A percentile compares a stretch with the other conserved stretches of the same genome.
Evolutionary conservation across 2,329 filamentous ascomycete species (phyloP).

Genomic region (Cordyceps fumosorosea): DNA sequence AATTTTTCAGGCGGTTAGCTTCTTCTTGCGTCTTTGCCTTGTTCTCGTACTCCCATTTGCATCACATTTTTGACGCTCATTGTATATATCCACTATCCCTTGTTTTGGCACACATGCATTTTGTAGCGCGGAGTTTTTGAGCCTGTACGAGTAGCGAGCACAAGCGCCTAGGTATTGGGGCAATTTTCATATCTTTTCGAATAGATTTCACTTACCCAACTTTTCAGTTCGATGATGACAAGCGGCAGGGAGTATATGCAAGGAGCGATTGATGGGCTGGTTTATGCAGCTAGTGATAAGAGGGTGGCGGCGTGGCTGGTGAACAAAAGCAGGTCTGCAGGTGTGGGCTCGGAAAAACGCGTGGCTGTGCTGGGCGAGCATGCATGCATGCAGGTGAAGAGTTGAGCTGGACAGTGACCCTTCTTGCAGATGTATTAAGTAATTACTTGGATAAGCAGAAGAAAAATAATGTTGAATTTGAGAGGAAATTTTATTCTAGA

Average conservation of each 20-base stretch:
- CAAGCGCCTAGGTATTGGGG: background rate
- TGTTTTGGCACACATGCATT: background rate
- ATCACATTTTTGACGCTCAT: background rate
- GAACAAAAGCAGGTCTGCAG: background rate
- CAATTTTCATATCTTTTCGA: background rate
- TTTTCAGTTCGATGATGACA: too few relatives aligned
- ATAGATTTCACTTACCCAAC: background rate
- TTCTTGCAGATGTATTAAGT: background rate
- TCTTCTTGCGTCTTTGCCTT: background rate
- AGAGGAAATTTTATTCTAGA: too few relatives aligned
- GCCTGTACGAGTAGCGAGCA: background rate
- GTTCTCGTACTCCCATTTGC: background rate
- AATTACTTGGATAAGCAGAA: background rate
- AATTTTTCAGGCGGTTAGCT: background rate
- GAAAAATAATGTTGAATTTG: background rate
- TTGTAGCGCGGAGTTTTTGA: background rate
- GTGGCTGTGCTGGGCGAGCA: background rate
- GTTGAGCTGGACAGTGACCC: too few relatives aligned
- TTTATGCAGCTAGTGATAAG: background rate
- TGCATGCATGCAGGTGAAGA: too few relatives aligned
- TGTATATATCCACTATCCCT: background rate
- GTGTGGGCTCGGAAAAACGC: background rate
- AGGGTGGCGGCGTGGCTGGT: background rate
- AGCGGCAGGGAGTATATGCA: too few relatives aligned
- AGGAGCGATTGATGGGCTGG: background rate